Base-by-base conservation (phyloP, 805 yeast genomes). In the Candida ficus region DNA sequence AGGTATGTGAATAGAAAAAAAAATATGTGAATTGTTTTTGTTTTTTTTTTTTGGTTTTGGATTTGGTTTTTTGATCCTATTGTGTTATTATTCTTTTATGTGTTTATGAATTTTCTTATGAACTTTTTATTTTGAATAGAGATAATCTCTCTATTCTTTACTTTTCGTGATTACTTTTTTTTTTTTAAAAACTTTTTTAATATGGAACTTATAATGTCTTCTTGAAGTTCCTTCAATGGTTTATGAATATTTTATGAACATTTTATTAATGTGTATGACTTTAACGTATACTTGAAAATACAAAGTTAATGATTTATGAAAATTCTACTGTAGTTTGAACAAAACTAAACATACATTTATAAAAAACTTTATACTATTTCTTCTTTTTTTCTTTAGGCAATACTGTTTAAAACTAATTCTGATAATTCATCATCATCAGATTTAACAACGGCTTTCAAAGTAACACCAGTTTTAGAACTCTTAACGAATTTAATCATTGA, bases 401-500 rank as follows among this genome's bases (percentile, higher is more conserved):
- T 50, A 38, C 77, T 70, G 32, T 68, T 75, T 30, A 76, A 73
- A 35, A 84, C 76, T 48, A 73, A 53, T 37, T 66, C 70, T 26
- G 75, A 64, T 34, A 80, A 58, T 36, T 64, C 70, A 33, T 63
- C 73, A 42, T 60, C 56, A 35, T 62, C 73, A 20, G 70, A 53
- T 44, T 71, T 65, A n/a, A 70, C 64, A 10, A 54, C 37, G 26
- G 72, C 62, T 60, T 69, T 71, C 35, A 71, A 56, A 14, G 74
- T 68, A 21, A 73, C 68, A 20, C 78, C 78, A 16, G 58, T 54
- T 42, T 61, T 60, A 3, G 73, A 55, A 39, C 65, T 60, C 50
- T 59, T 58, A 25, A 68, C 75, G 47, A 75, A 62, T 42, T 70
- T 67, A 25, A 68, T 63, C 33, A 51, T 40, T 5, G 66, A 71